A percentile compares a stretch with the other conserved stretches of the same genome.
Evolutionary conservation across 192 early-diverging fungal genomes (phyloP).

Genomic region (Lobosporangium transversale): DNA sequence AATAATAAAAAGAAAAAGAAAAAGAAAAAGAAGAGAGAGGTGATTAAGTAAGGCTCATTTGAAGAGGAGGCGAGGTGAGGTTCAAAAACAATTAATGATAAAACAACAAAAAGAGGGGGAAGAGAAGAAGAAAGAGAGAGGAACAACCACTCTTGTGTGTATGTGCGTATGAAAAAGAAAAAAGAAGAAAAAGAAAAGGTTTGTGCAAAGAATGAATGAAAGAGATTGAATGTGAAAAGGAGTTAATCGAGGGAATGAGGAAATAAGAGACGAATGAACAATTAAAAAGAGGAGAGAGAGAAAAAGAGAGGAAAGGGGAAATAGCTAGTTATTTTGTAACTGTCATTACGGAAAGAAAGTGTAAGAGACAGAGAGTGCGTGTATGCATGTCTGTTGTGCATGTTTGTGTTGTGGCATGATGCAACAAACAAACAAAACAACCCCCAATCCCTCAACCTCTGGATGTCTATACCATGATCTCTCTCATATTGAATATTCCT

Average conservation of each 20-base stretch:
- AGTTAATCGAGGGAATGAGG: background rate
- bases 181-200: background rate
- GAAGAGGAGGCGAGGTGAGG: too few species aligned
- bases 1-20: too few species aligned
- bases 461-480: too few species aligned
- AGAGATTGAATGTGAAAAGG: background rate
- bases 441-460: too few species aligned
- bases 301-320: background rate
- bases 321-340: too few species aligned
- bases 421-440: background rate
- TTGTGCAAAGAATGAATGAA: background rate
- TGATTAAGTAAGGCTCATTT: background rate
- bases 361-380: background rate
- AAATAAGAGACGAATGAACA: background rate
- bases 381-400: background rate
- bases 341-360: background rate
- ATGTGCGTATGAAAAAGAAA: background rate
- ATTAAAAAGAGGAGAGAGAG: background rate
- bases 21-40: background rate
- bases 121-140: background rate
- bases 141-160: background rate
- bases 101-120: background rate
- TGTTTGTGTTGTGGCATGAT: background rate
- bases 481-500: too few species aligned
- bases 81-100: background rate